Evolutionary conservation across 352 stramenopile genomes (phyloP).

Genomic region (Blastocystis sp.): DNA sequence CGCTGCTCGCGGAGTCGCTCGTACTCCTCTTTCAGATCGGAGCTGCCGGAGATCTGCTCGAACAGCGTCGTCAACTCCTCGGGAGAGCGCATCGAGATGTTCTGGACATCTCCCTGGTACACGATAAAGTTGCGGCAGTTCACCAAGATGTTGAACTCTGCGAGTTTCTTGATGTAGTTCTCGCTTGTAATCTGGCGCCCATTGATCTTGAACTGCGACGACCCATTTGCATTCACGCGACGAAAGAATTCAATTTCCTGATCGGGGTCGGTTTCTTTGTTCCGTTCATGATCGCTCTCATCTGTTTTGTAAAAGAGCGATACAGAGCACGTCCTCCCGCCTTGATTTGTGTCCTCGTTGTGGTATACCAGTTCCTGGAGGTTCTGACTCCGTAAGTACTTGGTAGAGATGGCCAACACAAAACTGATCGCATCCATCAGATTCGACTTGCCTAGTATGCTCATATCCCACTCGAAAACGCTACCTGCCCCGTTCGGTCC

Average conservation of each 20-base stretch:
- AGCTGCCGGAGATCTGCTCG: conserved; percentile 84
- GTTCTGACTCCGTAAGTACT: conserved; percentile 84
- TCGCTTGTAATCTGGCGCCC: conserved; percentile 67
- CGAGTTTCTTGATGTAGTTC: conserved; percentile 81
- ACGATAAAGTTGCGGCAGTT: conserved; percentile 98
- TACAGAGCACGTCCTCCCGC: conserved; percentile 70
- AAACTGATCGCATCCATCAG: conserved; percentile 93
- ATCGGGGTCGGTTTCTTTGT: conserved; percentile 59
- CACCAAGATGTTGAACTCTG: conserved; percentile 87
- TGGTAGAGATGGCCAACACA: conserved; percentile 86
- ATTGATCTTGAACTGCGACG: conserved; percentile 70
- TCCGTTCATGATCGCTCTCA: conserved; percentile 64
- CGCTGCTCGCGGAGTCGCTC: conserved; percentile 67
- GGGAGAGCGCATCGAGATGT: conserved; percentile 83
- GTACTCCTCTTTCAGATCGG: conserved; percentile 72
- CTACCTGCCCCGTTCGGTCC: conserved; percentile 82
- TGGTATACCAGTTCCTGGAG: conserved; percentile 90
- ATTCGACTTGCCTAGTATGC: conserved; percentile 70
- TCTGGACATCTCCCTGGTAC: conserved; percentile 97
- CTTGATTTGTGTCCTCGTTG: conserved; percentile 62
- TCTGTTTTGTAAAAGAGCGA: conserved; percentile 82
- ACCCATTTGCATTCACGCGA: conserved; percentile 78
- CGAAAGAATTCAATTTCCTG: conserved; percentile 80
- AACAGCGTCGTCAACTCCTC: conserved; percentile 88
- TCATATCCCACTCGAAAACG: neutral